Evolutionary conservation across 1,139 yeast genomes (phyloP), one percentile per base, ranked within the genome.

Genomic region (Hanseniaspora gamundiae): DNA sequence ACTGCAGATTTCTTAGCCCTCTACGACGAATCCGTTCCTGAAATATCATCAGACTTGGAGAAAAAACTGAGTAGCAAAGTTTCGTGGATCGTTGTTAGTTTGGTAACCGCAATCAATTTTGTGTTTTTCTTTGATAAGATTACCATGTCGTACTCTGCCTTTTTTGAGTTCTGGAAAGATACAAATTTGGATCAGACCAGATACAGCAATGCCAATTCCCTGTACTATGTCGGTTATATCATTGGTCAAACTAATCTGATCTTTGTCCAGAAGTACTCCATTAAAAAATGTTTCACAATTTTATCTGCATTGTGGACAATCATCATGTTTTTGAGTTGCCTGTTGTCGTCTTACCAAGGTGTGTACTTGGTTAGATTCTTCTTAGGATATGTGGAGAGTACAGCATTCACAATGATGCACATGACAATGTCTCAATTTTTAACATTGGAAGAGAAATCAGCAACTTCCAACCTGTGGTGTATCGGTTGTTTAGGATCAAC

Each of bases 61-160:
- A 55, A 47, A 39, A 60, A 52, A 42, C 53, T 70, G 21, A 51
- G 60, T 17, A 49, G 63, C 27, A 69, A 68, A 47, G 59, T 69
- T 30, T 30, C 35, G 20, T 55, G 56, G 49, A 58, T 62, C 35
- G 58, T 69, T 2, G 57, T 69, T n/a, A 57, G 64, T 1, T 49
- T 65, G 22, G 61, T 65, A 2, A 61, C 64, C 41, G 38, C 62
- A n/a, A 57, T 68, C 20, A 64, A 68, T 51, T 49, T 66, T 45
- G 48, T 68, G 14, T 55, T 69, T 50, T 70, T 67, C 51, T 64
- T 69, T 60, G 75, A 70, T 51, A 70, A 70, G 49, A 68, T 72
- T 3, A 64, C 73, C 2, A 52, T 69, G 40, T 65, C 71, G 1
- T 71, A 68, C 49, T 65, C 69, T 27, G 58, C 71, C 1, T 61